Evolutionary conservation across 139 green algal genomes (phyloP).

Genomic region (Desmodesmus armatus): DNA sequence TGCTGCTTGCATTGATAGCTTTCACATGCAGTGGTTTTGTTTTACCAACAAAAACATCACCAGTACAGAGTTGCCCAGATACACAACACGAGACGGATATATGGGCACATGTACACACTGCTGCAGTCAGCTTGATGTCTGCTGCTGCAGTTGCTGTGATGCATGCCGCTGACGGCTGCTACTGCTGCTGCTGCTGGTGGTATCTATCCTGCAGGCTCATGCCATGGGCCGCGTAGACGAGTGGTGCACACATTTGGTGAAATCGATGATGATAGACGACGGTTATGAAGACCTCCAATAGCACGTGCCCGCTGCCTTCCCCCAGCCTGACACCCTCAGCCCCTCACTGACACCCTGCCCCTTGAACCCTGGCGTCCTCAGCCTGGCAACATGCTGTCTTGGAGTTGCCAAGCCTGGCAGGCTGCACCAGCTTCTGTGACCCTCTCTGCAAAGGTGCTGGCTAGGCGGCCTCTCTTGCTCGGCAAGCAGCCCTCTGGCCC

Average conservation of each 20-base stretch:
- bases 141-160: neutral
- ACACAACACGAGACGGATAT: neutral
- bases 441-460: no score
- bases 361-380: no score
- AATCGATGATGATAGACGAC: neutral
- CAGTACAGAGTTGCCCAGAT: neutral
- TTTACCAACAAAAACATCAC: no score
- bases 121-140: neutral
- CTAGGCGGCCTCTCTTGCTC: no score
- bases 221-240: neutral
- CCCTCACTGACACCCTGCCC: no score
- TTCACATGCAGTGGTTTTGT: neutral
- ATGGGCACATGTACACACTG: neutral
- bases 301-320: neutral
- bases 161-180: neutral
- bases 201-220: neutral
- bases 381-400: conserved; percentile 1
- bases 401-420: no score
- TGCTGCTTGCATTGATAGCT: neutral
- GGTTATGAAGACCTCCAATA: neutral
- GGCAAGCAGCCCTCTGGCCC: no score
- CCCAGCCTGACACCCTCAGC: neutral
- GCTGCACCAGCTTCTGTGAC: no score
- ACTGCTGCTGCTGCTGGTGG: neutral
- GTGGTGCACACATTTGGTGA: neutral